Percentiles rank a stretch among this genome's conserved stretches.
phyloP scores from a whole-genome alignment of 345 rosid genomes.

The Barbarea vulgaris region DNA sequence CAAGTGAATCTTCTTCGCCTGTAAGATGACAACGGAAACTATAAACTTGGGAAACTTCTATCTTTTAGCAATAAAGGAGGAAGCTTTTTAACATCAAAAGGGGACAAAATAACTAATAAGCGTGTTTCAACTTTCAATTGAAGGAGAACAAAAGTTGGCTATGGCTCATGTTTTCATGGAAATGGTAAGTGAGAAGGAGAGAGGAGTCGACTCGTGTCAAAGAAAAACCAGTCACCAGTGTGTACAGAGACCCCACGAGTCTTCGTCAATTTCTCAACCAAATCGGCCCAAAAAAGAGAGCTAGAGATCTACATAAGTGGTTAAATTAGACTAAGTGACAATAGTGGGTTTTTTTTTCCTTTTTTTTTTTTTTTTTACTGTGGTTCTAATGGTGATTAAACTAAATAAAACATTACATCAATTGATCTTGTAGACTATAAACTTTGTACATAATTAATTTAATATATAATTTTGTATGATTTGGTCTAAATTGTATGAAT shows the following conservation, averaged over 20 bases:
- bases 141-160: constrained; percentile 41
- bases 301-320: constrained; percentile 14
- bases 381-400: constrained; percentile 7
- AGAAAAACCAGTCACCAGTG: constrained; percentile 28
- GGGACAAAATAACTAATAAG: constrained; percentile 53
- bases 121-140: constrained; percentile 45
- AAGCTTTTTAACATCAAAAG: constrained; percentile 51
- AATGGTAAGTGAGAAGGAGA: constrained; percentile 24
- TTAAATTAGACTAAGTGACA: constrained; percentile 18
- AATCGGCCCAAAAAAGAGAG: constrained; percentile 3
- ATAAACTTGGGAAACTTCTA: constrained; percentile 33
- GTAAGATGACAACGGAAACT: constrained; percentile 32
- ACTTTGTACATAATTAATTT: not conserved
- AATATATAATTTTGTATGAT: no score
- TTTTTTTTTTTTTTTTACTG: constrained; percentile 18
- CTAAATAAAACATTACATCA: not conserved
- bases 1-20: constrained; percentile 48
- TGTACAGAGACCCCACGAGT: constrained; percentile 41
- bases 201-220: constrained; percentile 35
- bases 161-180: constrained; percentile 34
- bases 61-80: constrained; percentile 42
- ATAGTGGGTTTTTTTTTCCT: constrained; percentile 13
- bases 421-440: not conserved
- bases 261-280: constrained; percentile 26
- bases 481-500: no score